phyloP scores from a whole-genome alignment of 352 stramenopile genomes.

The Phytophthora megakarya region DNA sequence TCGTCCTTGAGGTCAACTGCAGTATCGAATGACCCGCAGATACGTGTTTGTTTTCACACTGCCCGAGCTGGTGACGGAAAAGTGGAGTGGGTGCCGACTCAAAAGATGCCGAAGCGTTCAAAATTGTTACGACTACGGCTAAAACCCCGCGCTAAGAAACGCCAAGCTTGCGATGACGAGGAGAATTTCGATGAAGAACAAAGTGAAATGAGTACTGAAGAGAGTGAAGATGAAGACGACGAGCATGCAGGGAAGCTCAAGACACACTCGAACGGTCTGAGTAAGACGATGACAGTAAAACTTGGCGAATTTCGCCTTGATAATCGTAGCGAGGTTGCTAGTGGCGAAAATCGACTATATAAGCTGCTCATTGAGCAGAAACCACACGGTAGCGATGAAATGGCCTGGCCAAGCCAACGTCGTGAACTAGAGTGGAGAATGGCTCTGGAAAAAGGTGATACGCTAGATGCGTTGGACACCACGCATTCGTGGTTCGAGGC shows the following conservation, averaged over 20 bases:
- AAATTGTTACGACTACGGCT: neutral
- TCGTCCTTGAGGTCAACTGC: neutral
- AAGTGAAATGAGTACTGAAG: neutral
- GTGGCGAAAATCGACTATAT: constrained; percentile 13
- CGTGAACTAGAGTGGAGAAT: constrained; percentile 21
- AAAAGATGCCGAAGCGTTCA: constrained; percentile 25
- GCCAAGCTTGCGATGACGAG: constrained; percentile 5
- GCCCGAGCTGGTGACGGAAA: neutral
- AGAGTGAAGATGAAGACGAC: constrained; percentile 18
- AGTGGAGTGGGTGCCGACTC: constrained; percentile 14
- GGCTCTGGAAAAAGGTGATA: constrained; percentile 6
- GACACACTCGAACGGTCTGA: neutral
- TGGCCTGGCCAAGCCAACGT: constrained; percentile 25
- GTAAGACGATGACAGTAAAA: constrained; percentile 8
- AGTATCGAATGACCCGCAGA: neutral
- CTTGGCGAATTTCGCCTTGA: constrained; percentile 30
- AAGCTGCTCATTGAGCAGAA: constrained; percentile 27
- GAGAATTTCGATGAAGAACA: neutral
- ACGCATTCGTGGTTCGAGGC: constrained; percentile 27
- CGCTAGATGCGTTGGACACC: constrained; percentile 24
- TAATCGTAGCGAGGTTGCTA: constrained; percentile 18
- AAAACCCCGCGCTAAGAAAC: constrained; percentile 21
- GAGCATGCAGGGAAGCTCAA: constrained; percentile 6
- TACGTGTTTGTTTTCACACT: constrained; percentile 20
- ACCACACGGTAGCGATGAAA: neutral